A percentile compares a stretch with the other conserved stretches of the same genome.
Conservation (phyloP, 1,284 basidiomycete genomes). For the Papiliotrema flavescens region DNA sequence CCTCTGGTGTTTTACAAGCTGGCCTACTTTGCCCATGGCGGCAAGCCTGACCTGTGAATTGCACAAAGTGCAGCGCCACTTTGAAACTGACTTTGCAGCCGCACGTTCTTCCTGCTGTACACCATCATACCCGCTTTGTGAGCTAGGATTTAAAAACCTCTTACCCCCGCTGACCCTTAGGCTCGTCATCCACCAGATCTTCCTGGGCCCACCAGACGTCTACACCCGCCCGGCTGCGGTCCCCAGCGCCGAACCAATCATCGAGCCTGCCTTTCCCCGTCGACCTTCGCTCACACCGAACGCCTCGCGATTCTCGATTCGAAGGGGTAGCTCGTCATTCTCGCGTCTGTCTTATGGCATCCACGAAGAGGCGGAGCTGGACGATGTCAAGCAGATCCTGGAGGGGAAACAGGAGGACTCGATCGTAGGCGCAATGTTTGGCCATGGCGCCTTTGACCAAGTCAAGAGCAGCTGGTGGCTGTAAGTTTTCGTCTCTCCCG, state of each 20-base stretch:
- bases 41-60: slow-evolving; percentile 15
- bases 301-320: not conserved
- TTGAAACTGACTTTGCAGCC: slow-evolving; percentile 9
- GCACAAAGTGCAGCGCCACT: not conserved
- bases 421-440: slow-evolving; percentile 44
- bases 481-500: slow-evolving; percentile 12
- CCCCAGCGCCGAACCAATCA: not conserved
- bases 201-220: slow-evolving; percentile 28
- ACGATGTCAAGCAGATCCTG: slow-evolving; percentile 20
- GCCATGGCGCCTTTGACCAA: slow-evolving; percentile 33
- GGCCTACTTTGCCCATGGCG: slow-evolving; percentile 23
- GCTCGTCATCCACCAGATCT: slow-evolving; percentile 39
- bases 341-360: slow-evolving; percentile 24
- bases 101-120: slow-evolving; percentile 47
- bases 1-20: slow-evolving; percentile 43
- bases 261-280: not conserved
- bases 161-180: slow-evolving; percentile 9
- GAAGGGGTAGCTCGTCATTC: slow-evolving; percentile 8
- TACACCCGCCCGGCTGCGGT: slow-evolving; percentile 17
- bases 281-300: not conserved
- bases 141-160: too few species aligned
- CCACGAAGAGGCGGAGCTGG: slow-evolving; percentile 21
- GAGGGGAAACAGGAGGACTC: slow-evolving; percentile 27
- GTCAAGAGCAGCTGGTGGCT: slow-evolving; percentile 44
- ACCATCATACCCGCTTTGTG: slow-evolving; percentile 41